These are phyloP conservation scores for Colletotrichum kahawae DNA, from an alignment of 2,329 filamentous ascomycete genomes.

Conservation along the genomic window DNA sequence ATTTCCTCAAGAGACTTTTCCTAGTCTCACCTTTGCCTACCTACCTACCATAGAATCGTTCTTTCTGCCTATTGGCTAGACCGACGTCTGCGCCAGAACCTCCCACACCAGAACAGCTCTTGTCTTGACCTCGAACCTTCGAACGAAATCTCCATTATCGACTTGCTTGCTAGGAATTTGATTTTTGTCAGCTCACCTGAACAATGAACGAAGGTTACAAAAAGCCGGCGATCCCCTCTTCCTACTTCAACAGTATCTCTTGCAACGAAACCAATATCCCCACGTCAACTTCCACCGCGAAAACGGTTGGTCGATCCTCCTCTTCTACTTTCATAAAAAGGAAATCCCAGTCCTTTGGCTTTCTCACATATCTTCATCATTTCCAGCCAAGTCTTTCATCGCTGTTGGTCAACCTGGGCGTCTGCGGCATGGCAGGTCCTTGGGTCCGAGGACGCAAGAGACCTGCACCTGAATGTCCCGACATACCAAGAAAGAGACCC, in stretches of 20 bases:
- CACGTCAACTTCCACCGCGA: neutral
- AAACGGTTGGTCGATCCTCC: neutral
- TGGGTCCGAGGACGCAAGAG: neutral
- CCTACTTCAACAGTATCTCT: neutral
- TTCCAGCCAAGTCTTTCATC: neutral
- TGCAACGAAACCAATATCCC: neutral
- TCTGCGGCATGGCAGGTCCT: neutral
- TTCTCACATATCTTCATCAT: neutral
- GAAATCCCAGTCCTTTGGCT: neutral
- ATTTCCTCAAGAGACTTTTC: neutral
- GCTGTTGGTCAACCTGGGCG: neutral
- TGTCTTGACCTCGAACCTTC: neutral
- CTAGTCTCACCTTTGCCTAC: neutral
- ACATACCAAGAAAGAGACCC: neutral
- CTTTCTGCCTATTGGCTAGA: neutral
- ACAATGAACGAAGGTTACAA: neutral
- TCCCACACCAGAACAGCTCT: neutral
- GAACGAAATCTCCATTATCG: neutral
- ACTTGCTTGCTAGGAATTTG: neutral
- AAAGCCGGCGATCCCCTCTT: neutral
- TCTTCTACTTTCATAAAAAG: neutral
- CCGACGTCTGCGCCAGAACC: neutral
- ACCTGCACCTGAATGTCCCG: neutral
- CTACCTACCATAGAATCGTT: neutral
- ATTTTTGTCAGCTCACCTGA: neutral